Percentiles rank a stretch among this genome's conserved stretches.
Conservation (phyloP, 106 monocot species). For the Cymbidium sinense region DNA sequence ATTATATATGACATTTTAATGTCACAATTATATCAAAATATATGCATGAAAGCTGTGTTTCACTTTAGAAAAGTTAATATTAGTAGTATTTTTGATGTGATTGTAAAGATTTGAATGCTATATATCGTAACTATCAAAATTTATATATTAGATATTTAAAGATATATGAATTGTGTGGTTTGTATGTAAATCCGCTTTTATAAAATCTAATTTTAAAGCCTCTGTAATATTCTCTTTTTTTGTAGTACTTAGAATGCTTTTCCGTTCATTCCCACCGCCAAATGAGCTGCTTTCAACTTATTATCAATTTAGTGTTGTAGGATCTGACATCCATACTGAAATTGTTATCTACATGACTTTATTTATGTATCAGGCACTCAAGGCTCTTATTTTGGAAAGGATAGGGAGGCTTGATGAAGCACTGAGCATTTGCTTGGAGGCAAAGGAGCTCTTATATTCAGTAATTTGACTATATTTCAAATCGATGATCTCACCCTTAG, state of each 20-base stretch:
- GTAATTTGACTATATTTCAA: constrained; percentile 27
- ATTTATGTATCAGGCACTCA: constrained; percentile 63
- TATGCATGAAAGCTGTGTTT: no score
- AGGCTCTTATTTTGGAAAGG: constrained; percentile 91
- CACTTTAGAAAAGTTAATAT: no score
- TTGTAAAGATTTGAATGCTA: no score
- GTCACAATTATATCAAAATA: no score
- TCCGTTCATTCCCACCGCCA: background rate
- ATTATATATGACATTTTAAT: no score
- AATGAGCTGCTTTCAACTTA: background rate
- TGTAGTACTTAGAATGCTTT: background rate
- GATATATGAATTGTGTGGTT: no score
- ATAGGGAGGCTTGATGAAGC: constrained; percentile 92
- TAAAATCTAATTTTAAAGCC: background rate
- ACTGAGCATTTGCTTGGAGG: constrained; percentile 60
- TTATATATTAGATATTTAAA: no score
- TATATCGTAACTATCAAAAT: no score
- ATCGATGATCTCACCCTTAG: constrained; percentile 95
- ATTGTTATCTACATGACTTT: background rate
- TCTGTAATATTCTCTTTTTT: background rate
- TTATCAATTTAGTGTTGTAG: background rate
- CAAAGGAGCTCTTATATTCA: constrained; percentile 59
- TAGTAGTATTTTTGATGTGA: no score
- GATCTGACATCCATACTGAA: background rate
- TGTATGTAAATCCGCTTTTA: no score